These are phyloP conservation scores for Lachancea thermotolerans DNA, from an alignment of 805 yeast species.

Conservation along the genomic window DNA sequence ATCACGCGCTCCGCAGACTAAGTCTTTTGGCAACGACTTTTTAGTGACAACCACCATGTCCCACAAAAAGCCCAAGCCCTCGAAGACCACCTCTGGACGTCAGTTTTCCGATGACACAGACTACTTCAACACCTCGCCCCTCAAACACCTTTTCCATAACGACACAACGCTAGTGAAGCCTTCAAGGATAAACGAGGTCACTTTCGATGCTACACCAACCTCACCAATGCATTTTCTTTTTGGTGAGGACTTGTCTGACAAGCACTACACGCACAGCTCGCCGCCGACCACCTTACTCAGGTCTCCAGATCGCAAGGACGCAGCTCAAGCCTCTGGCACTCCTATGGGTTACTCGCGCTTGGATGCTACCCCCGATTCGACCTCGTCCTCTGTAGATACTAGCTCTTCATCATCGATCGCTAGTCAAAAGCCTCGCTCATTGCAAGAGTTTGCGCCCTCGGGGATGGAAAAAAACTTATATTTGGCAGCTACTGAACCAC, in stretches of 20 bases:
- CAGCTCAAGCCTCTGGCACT: no score
- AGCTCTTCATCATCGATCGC: not conserved
- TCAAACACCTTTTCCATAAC: constrained; percentile 24
- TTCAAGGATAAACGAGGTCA: constrained; percentile 6
- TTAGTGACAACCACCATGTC: constrained; percentile 1
- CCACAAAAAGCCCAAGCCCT: not conserved
- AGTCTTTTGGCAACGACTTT: constrained; percentile 2
- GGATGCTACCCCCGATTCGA: not conserved
- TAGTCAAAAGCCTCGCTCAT: constrained; percentile 3
- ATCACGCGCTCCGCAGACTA: not conserved
- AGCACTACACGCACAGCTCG: constrained; percentile 4
- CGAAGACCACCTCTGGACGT: constrained; percentile 15
- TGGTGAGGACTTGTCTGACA: not conserved
- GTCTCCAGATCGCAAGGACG: no score
- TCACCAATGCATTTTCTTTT: constrained; percentile 6
- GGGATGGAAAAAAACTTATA: not conserved
- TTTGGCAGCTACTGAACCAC: not conserved
- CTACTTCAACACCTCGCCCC: constrained; percentile 30
- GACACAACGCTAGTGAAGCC: constrained; percentile 7
- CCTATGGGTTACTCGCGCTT: not conserved
- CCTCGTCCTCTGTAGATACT: not conserved
- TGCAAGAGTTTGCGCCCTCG: not conserved
- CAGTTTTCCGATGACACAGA: constrained; percentile 30
- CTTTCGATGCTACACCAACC: constrained; percentile 5
- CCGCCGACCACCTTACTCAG: not conserved